Evolutionary conservation across 192 early-diverging fungal species (phyloP).

Genomic region (Coemansia reversa): DNA sequence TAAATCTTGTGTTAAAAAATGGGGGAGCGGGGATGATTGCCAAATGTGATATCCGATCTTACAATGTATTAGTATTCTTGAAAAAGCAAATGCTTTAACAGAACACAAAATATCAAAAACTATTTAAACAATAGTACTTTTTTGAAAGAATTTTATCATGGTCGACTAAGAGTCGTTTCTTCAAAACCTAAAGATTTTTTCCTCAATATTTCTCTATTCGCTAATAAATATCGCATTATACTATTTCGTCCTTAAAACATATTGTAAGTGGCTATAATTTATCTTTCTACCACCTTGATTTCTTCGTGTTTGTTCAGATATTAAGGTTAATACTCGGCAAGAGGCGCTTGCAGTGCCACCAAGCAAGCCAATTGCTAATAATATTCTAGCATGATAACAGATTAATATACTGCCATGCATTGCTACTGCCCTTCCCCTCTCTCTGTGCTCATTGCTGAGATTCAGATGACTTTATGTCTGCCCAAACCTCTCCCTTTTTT

Average conservation of each 20-base stretch:
- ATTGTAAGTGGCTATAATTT: not conserved
- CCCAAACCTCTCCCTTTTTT: too few species aligned
- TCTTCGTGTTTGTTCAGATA: not conserved
- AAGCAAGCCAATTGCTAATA: not conserved
- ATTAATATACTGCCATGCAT: not conserved
- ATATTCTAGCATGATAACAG: not conserved
- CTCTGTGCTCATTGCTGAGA: too few species aligned
- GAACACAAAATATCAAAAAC: too few species aligned
- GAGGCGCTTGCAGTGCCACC: not conserved
- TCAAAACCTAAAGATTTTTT: too few species aligned
- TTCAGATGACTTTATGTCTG: too few species aligned
- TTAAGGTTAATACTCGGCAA: not conserved
- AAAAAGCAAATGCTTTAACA: too few species aligned
- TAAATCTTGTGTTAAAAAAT: too few species aligned
- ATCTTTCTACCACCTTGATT: not conserved
- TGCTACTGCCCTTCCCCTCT: not conserved
- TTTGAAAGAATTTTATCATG: not conserved
- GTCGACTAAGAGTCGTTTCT: not conserved
- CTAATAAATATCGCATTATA: not conserved
- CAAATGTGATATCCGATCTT: too few species aligned
- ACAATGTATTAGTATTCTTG: too few species aligned
- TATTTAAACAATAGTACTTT: not conserved
- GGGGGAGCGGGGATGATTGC: too few species aligned
- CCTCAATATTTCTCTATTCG: too few species aligned
- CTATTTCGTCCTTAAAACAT: too few species aligned